Percentiles rank a stretch among this genome's conserved stretches.
Conservation (phyloP, 805 yeast species). For the baker's yeast (Saccharomyces cerevisiae) region DNA sequence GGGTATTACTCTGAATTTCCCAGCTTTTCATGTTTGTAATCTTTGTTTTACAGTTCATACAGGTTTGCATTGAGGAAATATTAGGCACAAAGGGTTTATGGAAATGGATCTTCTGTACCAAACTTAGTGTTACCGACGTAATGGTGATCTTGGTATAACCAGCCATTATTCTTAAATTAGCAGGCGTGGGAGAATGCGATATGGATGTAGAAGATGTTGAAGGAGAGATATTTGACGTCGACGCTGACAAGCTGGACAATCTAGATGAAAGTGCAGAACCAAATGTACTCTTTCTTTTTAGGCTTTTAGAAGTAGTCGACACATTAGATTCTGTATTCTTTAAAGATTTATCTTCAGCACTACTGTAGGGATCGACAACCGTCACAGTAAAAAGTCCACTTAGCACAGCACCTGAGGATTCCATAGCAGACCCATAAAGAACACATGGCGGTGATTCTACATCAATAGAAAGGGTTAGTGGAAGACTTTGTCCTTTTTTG, state of each 20-base stretch:
- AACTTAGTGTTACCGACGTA: slow-evolving; percentile 49
- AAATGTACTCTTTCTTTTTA: slow-evolving; percentile 9
- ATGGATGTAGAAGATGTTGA: slow-evolving; percentile 18
- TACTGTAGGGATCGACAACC: slow-evolving; percentile 31
- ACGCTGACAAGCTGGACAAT: slow-evolving; percentile 17
- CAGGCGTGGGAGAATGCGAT: slow-evolving; percentile 16
- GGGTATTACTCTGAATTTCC: slow-evolving; percentile 64
- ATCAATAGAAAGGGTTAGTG: slow-evolving; percentile 45
- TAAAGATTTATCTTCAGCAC: slow-evolving; percentile 5
- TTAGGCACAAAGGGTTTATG: slow-evolving; percentile 60
- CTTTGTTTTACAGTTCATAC: slow-evolving; percentile 50
- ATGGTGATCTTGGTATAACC: slow-evolving; percentile 41
- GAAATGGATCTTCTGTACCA: slow-evolving; percentile 64
- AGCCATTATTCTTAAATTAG: slow-evolving; percentile 23
- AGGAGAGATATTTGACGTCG: slow-evolving; percentile 10
- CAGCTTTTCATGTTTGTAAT: slow-evolving; percentile 69
- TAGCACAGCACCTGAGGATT: slow-evolving; percentile 77
- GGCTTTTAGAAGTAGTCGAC: slow-evolving; percentile 11
- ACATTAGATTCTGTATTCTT: slow-evolving; percentile 6
- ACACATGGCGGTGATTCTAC: slow-evolving; percentile 90
- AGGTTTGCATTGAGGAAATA: slow-evolving; percentile 40
- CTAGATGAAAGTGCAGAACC: slow-evolving; percentile 16
- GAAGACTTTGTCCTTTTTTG: slow-evolving; percentile 16
- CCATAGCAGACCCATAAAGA: slow-evolving; percentile 68
- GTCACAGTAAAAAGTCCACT: slow-evolving; percentile 68